Base-by-base conservation (phyloP, 2,329 filamentous ascomycete species). In the Ophiostoma ulmi region DNA sequence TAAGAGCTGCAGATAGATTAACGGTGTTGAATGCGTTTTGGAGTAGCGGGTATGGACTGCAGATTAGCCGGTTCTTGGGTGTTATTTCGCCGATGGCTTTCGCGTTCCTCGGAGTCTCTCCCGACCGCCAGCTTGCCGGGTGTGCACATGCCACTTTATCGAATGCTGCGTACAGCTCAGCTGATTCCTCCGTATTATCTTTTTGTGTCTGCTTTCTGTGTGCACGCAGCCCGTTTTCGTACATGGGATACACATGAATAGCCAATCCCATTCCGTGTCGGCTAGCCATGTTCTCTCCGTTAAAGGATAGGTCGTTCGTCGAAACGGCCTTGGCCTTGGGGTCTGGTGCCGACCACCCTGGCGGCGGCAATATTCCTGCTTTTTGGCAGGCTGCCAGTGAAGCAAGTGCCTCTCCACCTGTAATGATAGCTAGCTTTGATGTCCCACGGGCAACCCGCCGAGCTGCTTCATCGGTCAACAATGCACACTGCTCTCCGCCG, bases 1-100 rank as follows among this genome's bases (percentile, higher is more conserved):
- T 44, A 41, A 71, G 26, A 2, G 72, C 72, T n/a, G 72, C 72
- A 20, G 70, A 63, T 35, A 72, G 61, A 8, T 72, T 72, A 44
- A 72, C 72, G 17, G 70, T 72, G 48, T 72, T 72, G 64, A 72
- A 72, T 1, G 72, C 72, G 64, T 72, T 72, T 10, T 68, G 65
- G 6, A 72, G 66, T 20, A 72, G 68, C 35, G 68, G 72, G 55
- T 72, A 72, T 14, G 72, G 72, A 10, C 70, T 72, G 72, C 72
- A 71, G 17, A 72, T 72, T 68, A 72, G 70, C 39, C 72, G 70
- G 65, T 72, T 72, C 8, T 67, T 38, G 3, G 65, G 26, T 8
- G 72, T 70, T 5, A 72, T 65, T 35, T 52, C 63, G 41, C 70
- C 70, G 1, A 72, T 35, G 5, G 65, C 68, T 7, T 13, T 38